Evolutionary conservation across 1,284 basidiomycete genomes (phyloP), one percentile per base, ranked within the genome.

Genomic region (Trichosporon ovoides): DNA sequence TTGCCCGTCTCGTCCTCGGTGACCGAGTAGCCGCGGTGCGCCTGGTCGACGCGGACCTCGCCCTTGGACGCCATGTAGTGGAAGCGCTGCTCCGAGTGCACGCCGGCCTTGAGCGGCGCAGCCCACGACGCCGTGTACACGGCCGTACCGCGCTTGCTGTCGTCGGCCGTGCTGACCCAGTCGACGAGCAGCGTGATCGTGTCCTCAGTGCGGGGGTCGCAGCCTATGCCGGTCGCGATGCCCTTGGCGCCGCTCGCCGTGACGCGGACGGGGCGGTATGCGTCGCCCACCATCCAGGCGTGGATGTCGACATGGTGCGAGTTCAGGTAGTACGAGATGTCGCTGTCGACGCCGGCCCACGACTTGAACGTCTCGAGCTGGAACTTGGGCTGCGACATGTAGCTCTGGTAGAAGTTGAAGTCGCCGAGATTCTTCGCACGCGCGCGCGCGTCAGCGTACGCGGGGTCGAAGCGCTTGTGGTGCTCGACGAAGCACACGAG

Each of bases 61-160:
- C 92, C 92, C 82, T 89, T 91, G 78, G 89, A 86, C 38, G 83
- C 91, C 88, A 93, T 91, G 78, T 93, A 93, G 77, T 93, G 92
- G 88, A 90, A 95, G 70, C 89, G 85, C 74, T 96, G 92, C 56
- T 88, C 88, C 11, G 87, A 87, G 76, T 95, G 92, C 0, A 81
- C 79, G 46, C 81, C 80, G 10, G 79, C 77, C 50, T 78, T 79
- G 51, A 78, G 67, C 0, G 80, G 80, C 0, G 80, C 80, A 1
- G 79, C 74, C 79, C 80, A 94, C 59, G 87, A 89, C 14, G 92
- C 91, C 3, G 92, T 94, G 80, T 93, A 96, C 3, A 95, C 88
- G 19, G 73, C 74, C 1, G 73, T 76, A 20, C 73, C 70, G 28
- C 68, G 82, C 77, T 90, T 87, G 63, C 80, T 84, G 11, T 82